Evolutionary conservation across 108 stramenopile genomes (phyloP).

Genomic region (Mayamaea pseudoterrestris): DNA sequence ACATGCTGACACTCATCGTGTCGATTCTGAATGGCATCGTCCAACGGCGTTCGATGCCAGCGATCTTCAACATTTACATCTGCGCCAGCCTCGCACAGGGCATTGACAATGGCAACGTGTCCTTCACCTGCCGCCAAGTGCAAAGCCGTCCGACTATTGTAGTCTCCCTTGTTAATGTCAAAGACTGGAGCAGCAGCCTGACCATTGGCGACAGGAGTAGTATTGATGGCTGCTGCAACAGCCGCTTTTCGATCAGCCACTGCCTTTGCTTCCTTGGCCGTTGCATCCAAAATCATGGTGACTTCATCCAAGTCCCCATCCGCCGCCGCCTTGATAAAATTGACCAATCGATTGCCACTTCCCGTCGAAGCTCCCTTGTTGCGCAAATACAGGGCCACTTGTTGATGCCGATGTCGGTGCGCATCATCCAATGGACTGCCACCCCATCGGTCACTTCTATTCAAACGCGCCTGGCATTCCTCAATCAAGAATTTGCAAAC

Average conservation of each 20-base stretch:
- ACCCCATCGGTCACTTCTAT: constrained; percentile 73
- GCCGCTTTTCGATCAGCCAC: not conserved
- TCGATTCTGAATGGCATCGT: constrained; percentile 55
- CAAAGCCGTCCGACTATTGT: constrained; percentile 65
- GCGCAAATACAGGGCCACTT: constrained; percentile 59
- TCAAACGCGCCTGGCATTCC: constrained; percentile 42
- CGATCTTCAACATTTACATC: constrained; percentile 74
- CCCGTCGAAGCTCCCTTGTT: constrained; percentile 54
- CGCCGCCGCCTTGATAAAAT: constrained; percentile 73
- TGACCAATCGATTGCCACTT: constrained; percentile 40
- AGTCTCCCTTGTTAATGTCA: constrained; percentile 22
- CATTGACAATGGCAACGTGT: constrained; percentile 41
- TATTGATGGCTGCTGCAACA: not conserved
- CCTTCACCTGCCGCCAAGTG: constrained; percentile 83
- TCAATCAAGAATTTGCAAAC: constrained; percentile 38
- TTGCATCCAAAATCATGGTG: constrained; percentile 23
- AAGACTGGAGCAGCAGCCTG: constrained; percentile 6
- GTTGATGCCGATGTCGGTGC: constrained; percentile 60
- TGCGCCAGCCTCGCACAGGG: constrained; percentile 51
- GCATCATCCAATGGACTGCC: constrained; percentile 82
- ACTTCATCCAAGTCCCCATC: constrained; percentile 75
- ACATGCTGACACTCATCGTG: constrained; percentile 22
- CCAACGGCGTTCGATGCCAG: constrained; percentile 76
- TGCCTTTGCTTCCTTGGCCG: not conserved
- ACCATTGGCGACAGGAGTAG: constrained; percentile 1